Conservation (phyloP, 805 yeast species). For the Hanseniaspora valbyensis region DNA sequence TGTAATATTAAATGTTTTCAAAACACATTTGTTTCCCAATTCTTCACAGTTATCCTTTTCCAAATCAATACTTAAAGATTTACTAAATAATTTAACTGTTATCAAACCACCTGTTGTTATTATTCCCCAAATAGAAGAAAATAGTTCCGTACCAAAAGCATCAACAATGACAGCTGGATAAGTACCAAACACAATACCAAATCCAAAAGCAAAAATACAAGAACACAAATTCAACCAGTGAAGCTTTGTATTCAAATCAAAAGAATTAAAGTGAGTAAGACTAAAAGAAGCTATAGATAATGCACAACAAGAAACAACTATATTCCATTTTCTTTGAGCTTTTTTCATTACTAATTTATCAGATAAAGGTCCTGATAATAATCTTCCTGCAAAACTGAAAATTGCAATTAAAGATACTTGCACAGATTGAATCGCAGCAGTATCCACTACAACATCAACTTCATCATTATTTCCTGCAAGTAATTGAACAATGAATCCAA, state of each 20-base stretch:
- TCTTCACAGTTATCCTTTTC: conserved; percentile 21
- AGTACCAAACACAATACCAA: conserved; percentile 62
- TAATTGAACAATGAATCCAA: conserved; percentile 58
- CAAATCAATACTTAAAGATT: conserved; percentile 45
- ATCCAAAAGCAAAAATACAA: conserved; percentile 48
- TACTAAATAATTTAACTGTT: conserved; percentile 43
- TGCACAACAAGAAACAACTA: conserved; percentile 31
- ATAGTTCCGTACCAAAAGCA: conserved; percentile 52
- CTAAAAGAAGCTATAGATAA: not conserved
- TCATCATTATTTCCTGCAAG: conserved; percentile 25
- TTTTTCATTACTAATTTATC: conserved; percentile 46
- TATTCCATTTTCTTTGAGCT: conserved; percentile 57
- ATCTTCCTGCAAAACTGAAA: conserved; percentile 54
- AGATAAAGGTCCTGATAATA: conserved; percentile 53
- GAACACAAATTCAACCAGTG: conserved; percentile 33
- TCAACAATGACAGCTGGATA: conserved; percentile 71
- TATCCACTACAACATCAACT: conserved; percentile 18
- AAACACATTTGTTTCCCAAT: conserved; percentile 40
- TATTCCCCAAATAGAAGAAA: conserved; percentile 69
- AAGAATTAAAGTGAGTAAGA: not conserved
- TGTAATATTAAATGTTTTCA: conserved; percentile 31
- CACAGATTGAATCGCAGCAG: conserved; percentile 47
- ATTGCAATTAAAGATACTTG: conserved; percentile 61
- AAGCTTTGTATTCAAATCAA: not conserved
- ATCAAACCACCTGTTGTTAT: conserved; percentile 59